A percentile compares a stretch with the other conserved stretches of the same genome.
phyloP scores from a whole-genome alignment of 2,329 filamentous ascomycete species.

The Epichloe sibirici region DNA sequence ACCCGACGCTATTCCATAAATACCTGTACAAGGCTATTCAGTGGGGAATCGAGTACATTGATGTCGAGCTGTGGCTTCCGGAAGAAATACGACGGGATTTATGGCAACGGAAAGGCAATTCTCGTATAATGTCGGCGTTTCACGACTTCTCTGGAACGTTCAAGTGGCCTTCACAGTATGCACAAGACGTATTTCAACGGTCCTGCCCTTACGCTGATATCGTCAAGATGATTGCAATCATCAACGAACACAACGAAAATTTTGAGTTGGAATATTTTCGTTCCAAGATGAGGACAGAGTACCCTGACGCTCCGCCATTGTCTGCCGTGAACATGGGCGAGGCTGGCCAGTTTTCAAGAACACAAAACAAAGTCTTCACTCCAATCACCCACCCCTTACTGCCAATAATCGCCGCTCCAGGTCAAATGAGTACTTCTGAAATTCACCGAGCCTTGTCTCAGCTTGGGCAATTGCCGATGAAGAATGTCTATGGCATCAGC shows the following conservation, averaged over 20 bases:
- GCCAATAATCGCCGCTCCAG: constrained; percentile 73
- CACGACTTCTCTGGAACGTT: constrained; percentile 79
- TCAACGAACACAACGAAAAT: constrained; percentile 72
- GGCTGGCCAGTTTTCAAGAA: constrained; percentile 72
- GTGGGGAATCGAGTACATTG: constrained; percentile 83
- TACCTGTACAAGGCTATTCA: constrained; percentile 77
- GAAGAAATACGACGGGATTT: constrained; percentile 59
- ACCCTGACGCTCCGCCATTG: constrained; percentile 57
- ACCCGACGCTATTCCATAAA: constrained; percentile 60
- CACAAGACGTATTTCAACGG: constrained; percentile 58
- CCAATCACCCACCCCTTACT: constrained; percentile 78
- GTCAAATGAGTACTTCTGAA: constrained; percentile 74
- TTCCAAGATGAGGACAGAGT: constrained; percentile 58
- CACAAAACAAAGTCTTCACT: constrained; percentile 75
- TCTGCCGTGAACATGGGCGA: constrained; percentile 83
- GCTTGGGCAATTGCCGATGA: constrained; percentile 69
- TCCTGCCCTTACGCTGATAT: constrained; percentile 69
- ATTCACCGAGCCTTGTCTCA: constrained; percentile 70
- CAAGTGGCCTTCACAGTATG: constrained; percentile 67
- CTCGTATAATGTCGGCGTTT: constrained; percentile 82
- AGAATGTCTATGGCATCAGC: constrained; percentile 69
- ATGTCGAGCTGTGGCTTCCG: constrained; percentile 79
- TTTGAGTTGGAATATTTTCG: constrained; percentile 87
- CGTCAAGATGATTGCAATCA: constrained; percentile 82
- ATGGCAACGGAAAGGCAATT: constrained; percentile 60